These are phyloP conservation scores for Friedmanniomyces endolithicus DNA, from an alignment of 495 filamentous ascomycete species.

Conservation along the genomic window DNA sequence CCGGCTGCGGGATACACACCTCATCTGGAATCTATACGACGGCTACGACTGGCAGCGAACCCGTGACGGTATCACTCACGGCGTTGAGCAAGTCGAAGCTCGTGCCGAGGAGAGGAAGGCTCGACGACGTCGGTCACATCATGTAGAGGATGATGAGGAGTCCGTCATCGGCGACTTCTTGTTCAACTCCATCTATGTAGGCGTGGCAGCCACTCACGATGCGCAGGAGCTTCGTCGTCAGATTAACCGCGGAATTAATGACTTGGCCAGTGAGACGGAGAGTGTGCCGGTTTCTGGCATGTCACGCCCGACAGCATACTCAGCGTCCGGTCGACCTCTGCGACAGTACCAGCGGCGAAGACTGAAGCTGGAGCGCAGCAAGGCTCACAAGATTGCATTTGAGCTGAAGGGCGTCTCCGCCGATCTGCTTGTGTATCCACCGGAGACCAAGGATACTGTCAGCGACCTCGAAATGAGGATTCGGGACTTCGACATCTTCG, in stretches of 20 bases:
- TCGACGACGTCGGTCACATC: constrained; percentile 34
- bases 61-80: constrained; percentile 54
- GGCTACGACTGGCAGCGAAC: constrained; percentile 94
- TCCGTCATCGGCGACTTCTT: constrained; percentile 86
- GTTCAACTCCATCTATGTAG: constrained; percentile 98
- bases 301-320: constrained; percentile 40
- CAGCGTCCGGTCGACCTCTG: constrained; percentile 38
- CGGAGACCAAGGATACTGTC: constrained; percentile 63
- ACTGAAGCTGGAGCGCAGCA: constrained; percentile 70
- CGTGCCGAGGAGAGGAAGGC: constrained; percentile 61
- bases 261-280: constrained; percentile 60
- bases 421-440: constrained; percentile 74
- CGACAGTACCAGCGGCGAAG: constrained; percentile 37
- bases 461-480: constrained; percentile 76
- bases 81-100: constrained; percentile 71
- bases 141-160: constrained; percentile 58
- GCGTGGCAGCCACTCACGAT: constrained; percentile 74
- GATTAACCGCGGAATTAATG: constrained; percentile 80
- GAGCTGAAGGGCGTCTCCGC: constrained; percentile 77
- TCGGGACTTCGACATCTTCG: constrained; percentile 76
- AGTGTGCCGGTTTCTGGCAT: constrained; percentile 25
- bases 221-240: constrained; percentile 64
- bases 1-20: constrained; percentile 68
- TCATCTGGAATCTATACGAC: constrained; percentile 97
- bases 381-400: constrained; percentile 87